These are phyloP conservation scores for Dipteronia sinensis DNA, from an alignment of 345 rosid species.

Conservation along the genomic window DNA sequence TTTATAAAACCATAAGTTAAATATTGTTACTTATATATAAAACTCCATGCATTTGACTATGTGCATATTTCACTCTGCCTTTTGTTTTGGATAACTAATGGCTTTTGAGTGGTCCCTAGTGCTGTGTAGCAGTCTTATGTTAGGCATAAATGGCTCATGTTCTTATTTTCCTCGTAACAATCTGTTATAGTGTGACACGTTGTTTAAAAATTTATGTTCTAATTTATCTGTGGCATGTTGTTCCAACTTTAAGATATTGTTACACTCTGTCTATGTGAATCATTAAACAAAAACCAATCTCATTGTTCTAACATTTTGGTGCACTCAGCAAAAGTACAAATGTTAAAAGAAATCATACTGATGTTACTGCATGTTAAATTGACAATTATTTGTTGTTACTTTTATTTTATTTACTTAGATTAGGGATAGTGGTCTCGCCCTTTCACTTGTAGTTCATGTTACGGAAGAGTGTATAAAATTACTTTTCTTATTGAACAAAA, in stretches of 20 bases:
- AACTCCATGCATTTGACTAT: background rate
- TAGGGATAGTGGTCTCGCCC: background rate
- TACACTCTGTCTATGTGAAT: background rate
- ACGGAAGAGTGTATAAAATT: background rate
- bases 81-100: conserved; percentile 1
- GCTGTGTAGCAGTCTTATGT: background rate
- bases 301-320: background rate
- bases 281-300: background rate
- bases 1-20: background rate
- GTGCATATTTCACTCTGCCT: background rate
- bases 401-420: background rate
- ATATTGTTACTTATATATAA: background rate
- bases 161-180: background rate
- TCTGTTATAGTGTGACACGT: background rate
- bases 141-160: background rate
- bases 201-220: background rate
- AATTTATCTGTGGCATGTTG: background rate
- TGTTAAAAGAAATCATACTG: background rate
- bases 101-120: background rate
- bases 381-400: background rate
- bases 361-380: background rate
- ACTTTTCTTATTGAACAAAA: background rate
- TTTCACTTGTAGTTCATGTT: background rate
- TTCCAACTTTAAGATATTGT: background rate
- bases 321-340: background rate